Base-by-base conservation (phyloP, 208 protist species). In the Leishmania arabica region DNA sequence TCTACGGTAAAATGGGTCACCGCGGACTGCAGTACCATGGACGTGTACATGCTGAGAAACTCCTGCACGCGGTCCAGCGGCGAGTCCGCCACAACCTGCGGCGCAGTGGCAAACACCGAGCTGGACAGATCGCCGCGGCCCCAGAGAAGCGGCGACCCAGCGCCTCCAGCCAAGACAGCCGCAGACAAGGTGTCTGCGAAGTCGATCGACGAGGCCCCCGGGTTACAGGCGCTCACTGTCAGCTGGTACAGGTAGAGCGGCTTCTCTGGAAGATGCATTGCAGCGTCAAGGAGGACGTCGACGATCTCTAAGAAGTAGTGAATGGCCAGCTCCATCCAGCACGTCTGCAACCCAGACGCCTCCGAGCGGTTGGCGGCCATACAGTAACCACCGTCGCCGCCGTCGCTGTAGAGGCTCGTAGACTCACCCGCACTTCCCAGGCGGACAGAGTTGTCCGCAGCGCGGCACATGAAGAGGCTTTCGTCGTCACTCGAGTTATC, bases 241-340 rank as follows among this genome's bases (percentile, higher is more conserved):
- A 90, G 86, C 56, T 88, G 71, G 71, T 91, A 86, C 21, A 89
- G 58, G 51, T 86, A 78, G 27, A 89, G 69, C 45, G 88, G 88
- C 62, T 89, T 89, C 47, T 86, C 80, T 21, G 84, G 85, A 8
- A 93, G 81, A 37, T 80, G 71, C 72, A 80, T 47, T 3, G 89
- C 84, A 47, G 72, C 82, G 53, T 91, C 86, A 19, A 93, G 77
- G 54, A 91, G 82, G 0, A 90, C 84, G 73, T 93, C 90, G 40
- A 93, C 74, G 62, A 93, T 83, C 69, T 91, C 90, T 0, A 93
- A 77, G 66, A 89, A 91, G 75, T 93, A 93, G 81, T 93, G 90
- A n/a, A 93, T 84, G 15, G 87, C 88, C 79, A 89, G 79, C 78
- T 91, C 88, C 77, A 86, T 84, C 87, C 84, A 91, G 62, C 79